Evolutionary conservation across 176 grass and related monocot species (phyloP).

Genomic region (Alopecurus myosuroides): DNA sequence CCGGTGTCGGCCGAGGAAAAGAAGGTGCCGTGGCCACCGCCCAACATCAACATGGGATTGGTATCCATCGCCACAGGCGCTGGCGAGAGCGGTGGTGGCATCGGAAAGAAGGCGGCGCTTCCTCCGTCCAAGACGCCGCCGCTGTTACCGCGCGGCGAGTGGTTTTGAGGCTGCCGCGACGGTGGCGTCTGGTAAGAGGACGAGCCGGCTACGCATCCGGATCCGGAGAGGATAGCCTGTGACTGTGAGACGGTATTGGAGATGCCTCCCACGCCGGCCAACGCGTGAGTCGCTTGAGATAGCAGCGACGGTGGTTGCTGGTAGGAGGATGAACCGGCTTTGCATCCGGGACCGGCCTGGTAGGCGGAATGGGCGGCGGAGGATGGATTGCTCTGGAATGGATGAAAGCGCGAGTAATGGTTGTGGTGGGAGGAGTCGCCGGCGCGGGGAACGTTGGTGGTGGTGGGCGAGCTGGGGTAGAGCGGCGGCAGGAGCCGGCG

Average conservation of each 20-base stretch:
- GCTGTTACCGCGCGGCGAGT: neutral
- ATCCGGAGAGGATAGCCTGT: neutral
- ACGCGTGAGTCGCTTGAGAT: neutral
- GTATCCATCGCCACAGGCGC: neutral
- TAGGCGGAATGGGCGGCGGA: neutral
- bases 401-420: neutral
- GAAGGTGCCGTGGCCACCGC: neutral
- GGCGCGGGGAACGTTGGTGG: neutral
- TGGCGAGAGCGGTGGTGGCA: neutral
- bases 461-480: neutral
- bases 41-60: neutral
- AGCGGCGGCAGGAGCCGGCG: neutral
- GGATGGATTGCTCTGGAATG: neutral
- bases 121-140: neutral
- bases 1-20: neutral
- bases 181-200: neutral
- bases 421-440: neutral
- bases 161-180: neutral
- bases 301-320: neutral
- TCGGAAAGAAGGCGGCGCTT: neutral
- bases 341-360: neutral
- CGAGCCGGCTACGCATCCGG: neutral
- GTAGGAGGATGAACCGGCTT: neutral
- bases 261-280: neutral
- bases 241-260: neutral